Conservation (phyloP, 805 yeast species). For the Brettanomyces nanus region DNA sequence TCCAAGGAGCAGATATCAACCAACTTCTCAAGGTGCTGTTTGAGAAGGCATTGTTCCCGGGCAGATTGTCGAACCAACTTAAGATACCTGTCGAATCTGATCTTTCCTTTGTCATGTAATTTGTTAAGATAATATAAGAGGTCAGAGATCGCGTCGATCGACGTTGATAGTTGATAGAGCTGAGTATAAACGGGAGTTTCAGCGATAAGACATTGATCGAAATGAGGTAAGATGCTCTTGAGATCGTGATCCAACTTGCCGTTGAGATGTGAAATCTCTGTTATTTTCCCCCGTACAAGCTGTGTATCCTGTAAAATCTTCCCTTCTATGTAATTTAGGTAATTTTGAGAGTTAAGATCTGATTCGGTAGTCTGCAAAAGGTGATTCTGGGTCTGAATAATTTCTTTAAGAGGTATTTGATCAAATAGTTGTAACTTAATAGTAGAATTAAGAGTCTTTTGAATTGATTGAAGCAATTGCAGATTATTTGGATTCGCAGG, state of each 20-base stretch:
- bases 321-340: slow-evolving; percentile 10
- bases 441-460: slow-evolving; percentile 5
- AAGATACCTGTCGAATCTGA: slow-evolving; percentile 35
- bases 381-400: slow-evolving; percentile 11
- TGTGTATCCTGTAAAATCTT: slow-evolving; percentile 18
- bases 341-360: slow-evolving; percentile 10
- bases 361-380: slow-evolving; percentile 15
- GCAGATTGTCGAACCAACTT: slow-evolving; percentile 44
- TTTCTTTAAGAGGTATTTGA: not conserved
- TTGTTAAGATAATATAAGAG: slow-evolving; percentile 50
- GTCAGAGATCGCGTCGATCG: slow-evolving; percentile 34
- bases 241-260: slow-evolving; percentile 22
- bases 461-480: slow-evolving; percentile 9
- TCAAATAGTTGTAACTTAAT: slow-evolving; percentile 6
- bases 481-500: slow-evolving; percentile 23
- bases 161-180: slow-evolving; percentile 53
- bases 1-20: slow-evolving; percentile 14
- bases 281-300: slow-evolving; percentile 11
- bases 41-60: slow-evolving; percentile 52
- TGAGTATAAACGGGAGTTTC: slow-evolving; percentile 52
- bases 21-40: slow-evolving; percentile 36
- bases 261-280: slow-evolving; percentile 7
- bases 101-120: slow-evolving; percentile 39
- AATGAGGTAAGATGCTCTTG: slow-evolving; percentile 21
- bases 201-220: slow-evolving; percentile 39